Base-by-base conservation (phyloP, 768 basidiomycete species). In the Collybia mongolica region DNA sequence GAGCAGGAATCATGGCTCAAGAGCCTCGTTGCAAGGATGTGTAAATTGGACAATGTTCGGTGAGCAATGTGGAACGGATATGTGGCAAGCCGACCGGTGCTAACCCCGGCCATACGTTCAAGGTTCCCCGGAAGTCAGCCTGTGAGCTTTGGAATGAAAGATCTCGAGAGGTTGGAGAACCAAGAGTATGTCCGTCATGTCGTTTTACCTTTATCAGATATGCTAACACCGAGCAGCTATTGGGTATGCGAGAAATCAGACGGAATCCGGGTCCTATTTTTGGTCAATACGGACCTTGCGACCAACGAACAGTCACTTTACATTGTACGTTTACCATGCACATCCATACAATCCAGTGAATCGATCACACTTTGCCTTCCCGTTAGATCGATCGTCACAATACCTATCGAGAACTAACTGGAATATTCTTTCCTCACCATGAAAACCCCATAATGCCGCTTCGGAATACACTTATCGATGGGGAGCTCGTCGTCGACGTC, bases 211-310 rank as follows among this genome's bases (percentile, higher is more conserved):
- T 20, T 39, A 14, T 39, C 15, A 50, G 45, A 45, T 56, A 35
- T 43, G 54, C 48, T 43, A 12, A 42, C n/a, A 20, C 41, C 26
- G 22, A 41, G 32, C 63, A 98, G 95, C 64, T 99, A 90, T 68
- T 99, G 96, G 96, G 97, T 99, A 38, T 97, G 94, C 71, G 97
- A 99, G 74, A 98, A 98, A 74, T 96, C 93, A 11, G 97, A 98
- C 63, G 97, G 97, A 11, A 65, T 99, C 45, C 84, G 97, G 29
- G 90, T 98, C 36, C 74, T 99, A 23, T 81, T 98, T 45, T 72
- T 96, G 51, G 79, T 98, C 44, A 73, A 79, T 65, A 79, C 86
- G 44, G 75, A 88, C 72, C 59, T 69, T 42, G 57, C 67, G 28
- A 58, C 77, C 46, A 72, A 73, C 56, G 75, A 69, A 43, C 88